Conservation (phyloP, 345 rosid species). For the rapeseed (Brassica napus) region DNA sequence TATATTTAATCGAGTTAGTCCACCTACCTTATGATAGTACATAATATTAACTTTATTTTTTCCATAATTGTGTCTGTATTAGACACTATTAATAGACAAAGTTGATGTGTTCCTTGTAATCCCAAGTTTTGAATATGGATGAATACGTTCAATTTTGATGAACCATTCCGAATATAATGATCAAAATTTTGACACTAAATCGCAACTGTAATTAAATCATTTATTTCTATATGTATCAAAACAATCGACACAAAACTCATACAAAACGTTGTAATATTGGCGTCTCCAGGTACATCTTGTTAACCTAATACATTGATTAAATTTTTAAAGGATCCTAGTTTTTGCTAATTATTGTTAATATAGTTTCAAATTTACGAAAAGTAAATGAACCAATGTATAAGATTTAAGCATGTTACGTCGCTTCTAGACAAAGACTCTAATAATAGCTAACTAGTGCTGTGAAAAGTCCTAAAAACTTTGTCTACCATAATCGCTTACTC, state of each 20-base stretch:
- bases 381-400: conserved; percentile 5
- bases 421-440: conserved; percentile 22
- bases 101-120: neutral
- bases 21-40: conserved; percentile 20
- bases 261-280: conserved; percentile 2
- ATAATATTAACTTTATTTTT: neutral
- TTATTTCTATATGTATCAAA: neutral
- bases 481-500: neutral
- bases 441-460: conserved; percentile 4
- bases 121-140: neutral
- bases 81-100: neutral
- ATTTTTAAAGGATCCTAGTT: neutral
- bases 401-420: conserved; percentile 15
- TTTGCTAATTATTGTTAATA: neutral
- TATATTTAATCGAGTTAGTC: conserved; percentile 12
- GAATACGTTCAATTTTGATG: neutral
- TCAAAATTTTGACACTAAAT: neutral
- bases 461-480: neutral
- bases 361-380: neutral
- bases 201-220: neutral
- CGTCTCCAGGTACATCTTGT: neutral
- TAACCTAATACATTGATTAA: conserved; percentile 9
- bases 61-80: neutral
- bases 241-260: neutral
- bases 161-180: neutral